Base-by-base conservation (phyloP, 2,329 filamentous ascomycete genomes). In the Talaromyces amestolkiae region DNA sequence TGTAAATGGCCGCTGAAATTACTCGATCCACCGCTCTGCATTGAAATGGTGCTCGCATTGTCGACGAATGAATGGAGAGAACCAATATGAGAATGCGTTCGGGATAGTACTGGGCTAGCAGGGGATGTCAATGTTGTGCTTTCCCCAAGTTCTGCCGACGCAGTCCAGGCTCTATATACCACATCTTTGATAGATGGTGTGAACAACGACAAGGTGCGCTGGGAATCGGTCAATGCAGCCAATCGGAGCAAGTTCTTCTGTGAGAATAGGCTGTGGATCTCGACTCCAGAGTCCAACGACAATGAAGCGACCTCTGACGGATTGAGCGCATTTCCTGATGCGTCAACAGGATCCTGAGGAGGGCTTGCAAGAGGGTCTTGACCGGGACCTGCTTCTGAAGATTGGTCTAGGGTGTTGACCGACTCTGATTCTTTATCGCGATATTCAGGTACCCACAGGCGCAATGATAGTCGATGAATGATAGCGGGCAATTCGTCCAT, bases 401-500 rank as follows among this genome's bases (percentile, higher is more conserved):
- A 80, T 75, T 68, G 74, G 58, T 87, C 83, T 53, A 63, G 17
- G 31, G 53, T 45, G 22, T 63, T 56, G 35, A 53, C 56, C 67
- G 87, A 84, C 41, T 83, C 83, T 70, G 91, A 89, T 59, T 59
- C 59, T 35, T 87, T 86, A 24, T 87, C 85, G 60, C 88, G 84
- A 75, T 95, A 92, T 70, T 98, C 94, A 0, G 93, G 92, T 63
- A 92, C 95, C 89, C 93, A 97, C 59, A 97, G 79, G 69, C 91
- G 88, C 65, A 98, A 82, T 0, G 94, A 98, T 22, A 99, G 81
- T 61, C 93, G 87, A 78, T 99, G 95, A 68, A 99, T 97, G 66
- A 98, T 98, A 58, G 94, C 93, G 0, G 95, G 95, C 27, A 99
- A 81, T 76, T 99, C 95, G 69, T 99, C 94, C 93, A 98, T 98